Evolutionary conservation across 371 early-diverging fungal genomes (phyloP).

Genomic region (Vittaforma corneae): DNA sequence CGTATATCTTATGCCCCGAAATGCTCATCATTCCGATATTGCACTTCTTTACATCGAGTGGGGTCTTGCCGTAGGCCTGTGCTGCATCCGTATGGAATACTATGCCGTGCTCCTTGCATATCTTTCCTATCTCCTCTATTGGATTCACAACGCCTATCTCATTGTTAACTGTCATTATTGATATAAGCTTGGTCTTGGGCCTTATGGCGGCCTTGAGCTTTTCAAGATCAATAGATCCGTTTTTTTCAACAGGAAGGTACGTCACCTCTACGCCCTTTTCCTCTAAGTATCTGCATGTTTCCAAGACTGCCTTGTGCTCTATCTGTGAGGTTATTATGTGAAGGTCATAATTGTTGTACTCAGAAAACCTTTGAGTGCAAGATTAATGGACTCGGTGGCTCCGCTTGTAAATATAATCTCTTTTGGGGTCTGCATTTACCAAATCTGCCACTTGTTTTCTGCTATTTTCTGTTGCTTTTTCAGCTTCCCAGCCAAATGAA

Average conservation of each 20-base stretch:
- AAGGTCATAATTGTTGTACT: conserved; percentile 65
- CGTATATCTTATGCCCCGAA: conserved; percentile 95
- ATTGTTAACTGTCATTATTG: conserved; percentile 94
- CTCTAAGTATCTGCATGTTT: conserved; percentile 87
- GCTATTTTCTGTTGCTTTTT: conserved; percentile 79
- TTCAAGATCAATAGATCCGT: conserved; percentile 68
- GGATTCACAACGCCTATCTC: conserved; percentile 96
- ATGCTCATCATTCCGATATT: conserved; percentile 90
- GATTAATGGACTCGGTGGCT: conserved; percentile 96
- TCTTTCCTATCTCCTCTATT: conserved; percentile 72
- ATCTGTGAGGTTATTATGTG: conserved; percentile 95
- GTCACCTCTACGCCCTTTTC: conserved; percentile 88
- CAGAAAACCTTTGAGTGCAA: conserved; percentile 85
- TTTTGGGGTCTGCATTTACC: conserved; percentile 83
- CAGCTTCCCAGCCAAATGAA: conserved; percentile 91
- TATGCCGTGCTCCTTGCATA: conserved; percentile 52
- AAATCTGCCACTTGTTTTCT: conserved; percentile 76
- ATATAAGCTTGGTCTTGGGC: conserved; percentile 77
- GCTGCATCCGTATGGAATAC: conserved; percentile 85
- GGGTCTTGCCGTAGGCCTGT: conserved; percentile 92
- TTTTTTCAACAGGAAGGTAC: conserved; percentile 76
- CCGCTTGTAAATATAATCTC: conserved; percentile 96
- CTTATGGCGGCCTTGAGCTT: conserved; percentile 71
- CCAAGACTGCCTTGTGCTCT: conserved; percentile 97
- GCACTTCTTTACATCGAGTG: conserved; percentile 81